phyloP scores from a whole-genome alignment of 176 grass and related monocot species.

The Elaeis guineensis region DNA sequence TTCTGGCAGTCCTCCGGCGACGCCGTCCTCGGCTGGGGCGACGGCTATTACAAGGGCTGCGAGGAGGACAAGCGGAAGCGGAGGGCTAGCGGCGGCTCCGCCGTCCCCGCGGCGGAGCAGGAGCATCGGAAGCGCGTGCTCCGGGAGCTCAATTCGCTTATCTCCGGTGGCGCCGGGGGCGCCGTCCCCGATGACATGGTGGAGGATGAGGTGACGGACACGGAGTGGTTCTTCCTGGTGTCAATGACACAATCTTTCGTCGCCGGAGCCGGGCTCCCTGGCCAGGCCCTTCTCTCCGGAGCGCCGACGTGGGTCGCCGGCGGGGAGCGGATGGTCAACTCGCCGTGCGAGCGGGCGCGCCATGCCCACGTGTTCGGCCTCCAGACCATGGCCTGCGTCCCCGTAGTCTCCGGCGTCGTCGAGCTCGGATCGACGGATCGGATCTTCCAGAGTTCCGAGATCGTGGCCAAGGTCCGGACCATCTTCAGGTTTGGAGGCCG shows the following conservation, averaged over 20 bases:
- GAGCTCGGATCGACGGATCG: constrained; percentile 8
- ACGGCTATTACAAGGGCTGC: constrained; percentile 9
- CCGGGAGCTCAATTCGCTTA: constrained; percentile 5
- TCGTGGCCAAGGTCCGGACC: background rate
- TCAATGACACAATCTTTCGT: constrained; percentile 6
- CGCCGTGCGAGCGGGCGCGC: constrained; percentile 6
- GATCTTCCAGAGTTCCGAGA: constrained; percentile 14
- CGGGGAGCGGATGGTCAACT: background rate
- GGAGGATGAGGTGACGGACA: constrained; percentile 9
- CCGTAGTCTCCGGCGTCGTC: constrained; percentile 5
- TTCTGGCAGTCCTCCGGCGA: background rate
- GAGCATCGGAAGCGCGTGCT: constrained; percentile 15
- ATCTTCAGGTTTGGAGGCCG: background rate
- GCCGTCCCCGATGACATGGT: background rate
- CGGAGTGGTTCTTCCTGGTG: constrained; percentile 17
- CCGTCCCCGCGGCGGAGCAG: background rate
- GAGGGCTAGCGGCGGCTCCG: background rate
- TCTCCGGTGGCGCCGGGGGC: background rate
- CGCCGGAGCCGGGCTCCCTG: background rate
- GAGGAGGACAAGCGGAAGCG: constrained; percentile 7
- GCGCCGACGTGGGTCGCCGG: constrained; percentile 2
- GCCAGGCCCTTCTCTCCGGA: background rate
- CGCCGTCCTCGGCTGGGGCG: constrained; percentile 3
- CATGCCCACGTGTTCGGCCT: constrained; percentile 5
- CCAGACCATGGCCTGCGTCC: constrained; percentile 11